Evolutionary conservation across 225 moss, liverwort and hornwort species (phyloP), one percentile per base, ranked within the genome.

Genomic region (Straminergon stramineum): DNA sequence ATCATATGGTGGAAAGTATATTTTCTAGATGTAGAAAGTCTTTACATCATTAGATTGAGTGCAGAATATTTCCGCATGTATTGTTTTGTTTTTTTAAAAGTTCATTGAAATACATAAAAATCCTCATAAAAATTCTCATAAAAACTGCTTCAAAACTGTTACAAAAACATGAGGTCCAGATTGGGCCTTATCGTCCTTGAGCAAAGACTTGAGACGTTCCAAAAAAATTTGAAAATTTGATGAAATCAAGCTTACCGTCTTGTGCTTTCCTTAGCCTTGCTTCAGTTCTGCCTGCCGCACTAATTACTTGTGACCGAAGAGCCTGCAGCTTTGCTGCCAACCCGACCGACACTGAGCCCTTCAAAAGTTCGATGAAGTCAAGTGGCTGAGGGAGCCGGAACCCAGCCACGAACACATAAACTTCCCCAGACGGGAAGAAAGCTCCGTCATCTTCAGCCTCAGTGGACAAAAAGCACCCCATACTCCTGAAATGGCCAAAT

Each of bases 381-480:
- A 86, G 65, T 13, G 85, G 82, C 5, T 81, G 90, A 13, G 93
- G 93, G 6, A 73, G 84, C 61, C 91, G 87, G 18, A 94, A 93
- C 17, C 93, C 94, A 0, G 93, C 77, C 60, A 93, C 88, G 35
- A 90, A 94, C 86, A 93, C 93, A 55, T 89, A 88, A 7, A 84
- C 86, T 64, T 92, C 93, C 70, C 79, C 83, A 4, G 85, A 62
- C 26, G 70, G 69, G 22, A 82, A 9, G 75, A 79, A 2, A 21
- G 15, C 91, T 60, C 87, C 90, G 27, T 90, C 93, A 30, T 91
- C 90, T 78, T 12, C 75, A 13, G 85, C 88, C n/a, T 91, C 92
- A 5, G 90, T 26, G 34, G 94, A 94, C 57, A 92, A 82, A 73
- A 94, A 93, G 88, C 94, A 94, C 71, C 93, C 94, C 94, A 94